Base-by-base conservation (phyloP, 768 basidiomycete species). In the Lactarius tabidus region DNA sequence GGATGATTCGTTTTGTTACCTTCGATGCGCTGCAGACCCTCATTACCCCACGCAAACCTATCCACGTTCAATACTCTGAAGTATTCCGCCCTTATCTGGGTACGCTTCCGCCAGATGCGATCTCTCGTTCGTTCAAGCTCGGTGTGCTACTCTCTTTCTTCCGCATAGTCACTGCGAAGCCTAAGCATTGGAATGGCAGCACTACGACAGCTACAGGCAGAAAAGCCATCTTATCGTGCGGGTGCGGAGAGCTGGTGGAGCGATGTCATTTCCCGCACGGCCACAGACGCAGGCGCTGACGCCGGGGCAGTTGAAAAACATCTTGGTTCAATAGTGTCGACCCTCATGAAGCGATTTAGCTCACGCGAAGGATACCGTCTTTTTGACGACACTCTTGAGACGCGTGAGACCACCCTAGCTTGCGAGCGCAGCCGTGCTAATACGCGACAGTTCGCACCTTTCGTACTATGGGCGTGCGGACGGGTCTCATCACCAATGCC, bases 11-110 rank as follows among this genome's bases (percentile, higher is more conserved):
- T 10, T 77, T 91, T 8, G 86, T 91, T 54, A 85, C 88, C n/a
- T 92, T 93, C 69, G 91, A 93, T 70, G 85, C 85, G 1, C 76
- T 92, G 29, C 84, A 88, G 70, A 93, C 91, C n/a, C 78, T 91
- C 6, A 78, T 93, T 18, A 80, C 81, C 2, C 90, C 89, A 23
- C 84, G 89, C 7, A 75, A 75, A 38, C 89, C 91, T 3, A 81
- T 93, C 54, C 79, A 88, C 65, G 79, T 83, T 33, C 90, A 85
- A 68, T 83, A 89, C 72, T 80, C 87, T 0, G 81, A 85, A 67
- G 81, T 80, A 3, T 90, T 93, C 63, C 78, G 81, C 31, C 88
- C 89, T 0, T 86, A 82, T 72, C 75, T 92, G 1, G 90, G 89
- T n/a, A 64, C 72, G 2, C 78, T 91, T 17, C 78, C 82, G 43